Evolutionary conservation across 192 early-diverging fungal genomes (phyloP).

Genomic region (Endogone sp.): DNA sequence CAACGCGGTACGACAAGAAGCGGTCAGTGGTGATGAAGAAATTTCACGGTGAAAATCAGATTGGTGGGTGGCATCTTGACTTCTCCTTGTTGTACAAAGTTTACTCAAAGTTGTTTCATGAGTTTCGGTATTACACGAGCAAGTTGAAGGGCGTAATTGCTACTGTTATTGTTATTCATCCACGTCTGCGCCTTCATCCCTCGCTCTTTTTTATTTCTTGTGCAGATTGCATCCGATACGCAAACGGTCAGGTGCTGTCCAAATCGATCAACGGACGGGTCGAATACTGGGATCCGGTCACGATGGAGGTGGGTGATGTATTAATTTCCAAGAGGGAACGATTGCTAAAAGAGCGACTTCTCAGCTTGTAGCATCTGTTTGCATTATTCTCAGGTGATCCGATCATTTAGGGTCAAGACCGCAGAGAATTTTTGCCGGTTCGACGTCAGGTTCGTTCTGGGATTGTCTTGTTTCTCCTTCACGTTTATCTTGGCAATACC

Average conservation of each 20-base stretch:
- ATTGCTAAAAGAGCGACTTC: background rate
- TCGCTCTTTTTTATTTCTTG: background rate
- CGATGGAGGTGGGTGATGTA: constrained; percentile 23
- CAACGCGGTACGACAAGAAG: constrained; percentile 16
- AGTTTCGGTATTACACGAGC: too few species aligned
- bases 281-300: constrained; percentile 67
- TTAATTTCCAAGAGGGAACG: background rate
- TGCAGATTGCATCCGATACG: constrained; percentile 72
- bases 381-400: constrained; percentile 36
- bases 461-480: background rate
- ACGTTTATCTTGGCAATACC: background rate
- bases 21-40: constrained; percentile 23
- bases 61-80: constrained; percentile 19
- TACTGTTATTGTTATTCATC: too few species aligned
- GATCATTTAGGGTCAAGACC: constrained; percentile 29
- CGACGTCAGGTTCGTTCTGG: constrained; percentile 40
- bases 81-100: too few species aligned
- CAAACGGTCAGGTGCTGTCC: constrained; percentile 58
- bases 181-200: too few species aligned
- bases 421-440: constrained; percentile 48
- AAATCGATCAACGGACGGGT: constrained; percentile 75
- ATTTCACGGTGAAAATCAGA: constrained; percentile 28
- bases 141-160: too few species aligned
- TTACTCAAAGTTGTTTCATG: too few species aligned
- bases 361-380: too few species aligned